These are phyloP conservation scores for Pythium dissotocum DNA, from an alignment of 352 stramenopile species.

Conservation along the genomic window DNA sequence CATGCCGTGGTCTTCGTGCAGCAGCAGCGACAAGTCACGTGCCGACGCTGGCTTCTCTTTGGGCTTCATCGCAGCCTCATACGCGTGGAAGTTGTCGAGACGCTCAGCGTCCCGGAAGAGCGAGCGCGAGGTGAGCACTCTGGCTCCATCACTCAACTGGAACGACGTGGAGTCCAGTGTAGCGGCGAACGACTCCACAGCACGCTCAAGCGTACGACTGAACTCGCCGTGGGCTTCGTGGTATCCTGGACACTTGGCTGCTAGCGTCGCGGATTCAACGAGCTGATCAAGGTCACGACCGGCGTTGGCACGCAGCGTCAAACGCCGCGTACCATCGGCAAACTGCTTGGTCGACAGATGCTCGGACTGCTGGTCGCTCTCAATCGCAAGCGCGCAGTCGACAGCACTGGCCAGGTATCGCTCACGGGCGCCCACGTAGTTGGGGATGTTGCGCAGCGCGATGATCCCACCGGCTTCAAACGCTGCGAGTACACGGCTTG, in stretches of 20 bases:
- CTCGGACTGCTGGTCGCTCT: constrained; percentile 6
- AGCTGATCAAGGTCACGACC: constrained; percentile 36
- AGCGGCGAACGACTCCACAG: constrained; percentile 39
- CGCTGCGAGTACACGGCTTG: constrained; percentile 34
- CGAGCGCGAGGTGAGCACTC: constrained; percentile 34
- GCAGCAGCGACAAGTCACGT: constrained; percentile 43
- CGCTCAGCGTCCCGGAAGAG: constrained; percentile 46
- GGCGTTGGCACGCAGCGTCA: constrained; percentile 45
- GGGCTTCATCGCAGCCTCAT: constrained; percentile 31
- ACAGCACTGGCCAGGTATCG: constrained; percentile 40
- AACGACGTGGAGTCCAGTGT: constrained; percentile 45
- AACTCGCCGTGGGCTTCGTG: constrained; percentile 41
- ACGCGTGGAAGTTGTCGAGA: constrained; percentile 70
- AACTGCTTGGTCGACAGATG: constrained; percentile 48
- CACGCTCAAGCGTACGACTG: constrained; percentile 40
- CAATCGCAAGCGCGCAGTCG: constrained; percentile 36
- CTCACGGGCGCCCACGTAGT: constrained; percentile 40
- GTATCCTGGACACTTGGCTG: constrained; percentile 42
- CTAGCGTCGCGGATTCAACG: constrained; percentile 17
- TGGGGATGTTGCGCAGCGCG: constrained; percentile 47
- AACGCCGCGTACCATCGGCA: constrained; percentile 50
- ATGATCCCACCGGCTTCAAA: constrained; percentile 48
- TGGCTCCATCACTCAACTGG: constrained; percentile 36
- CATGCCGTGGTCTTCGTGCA: constrained; percentile 62
- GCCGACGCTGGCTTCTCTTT: neutral